A percentile compares a stretch with the other conserved stretches of the same genome.
These are phyloP conservation scores for Phytophthora kernoviae DNA, from an alignment of 352 stramenopile species.

Conservation along the genomic window DNA sequence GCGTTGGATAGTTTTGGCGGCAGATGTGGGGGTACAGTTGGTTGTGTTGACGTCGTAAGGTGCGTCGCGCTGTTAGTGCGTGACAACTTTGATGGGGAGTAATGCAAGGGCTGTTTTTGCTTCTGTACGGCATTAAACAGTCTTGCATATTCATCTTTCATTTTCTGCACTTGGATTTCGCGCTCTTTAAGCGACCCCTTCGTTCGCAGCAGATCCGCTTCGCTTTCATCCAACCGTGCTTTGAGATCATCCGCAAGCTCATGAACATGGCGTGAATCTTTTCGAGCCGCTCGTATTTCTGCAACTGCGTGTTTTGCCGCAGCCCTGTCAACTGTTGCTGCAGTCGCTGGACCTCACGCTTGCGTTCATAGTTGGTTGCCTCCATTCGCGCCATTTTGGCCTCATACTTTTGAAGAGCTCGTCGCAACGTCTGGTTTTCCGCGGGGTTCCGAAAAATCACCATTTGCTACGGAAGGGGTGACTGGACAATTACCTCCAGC, in stretches of 20 bases:
- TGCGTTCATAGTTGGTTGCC: constrained; percentile 45
- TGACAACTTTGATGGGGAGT: constrained; percentile 26
- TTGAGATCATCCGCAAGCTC: constrained; percentile 37
- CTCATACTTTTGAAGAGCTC: constrained; percentile 62
- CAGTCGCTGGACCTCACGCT: constrained; percentile 44
- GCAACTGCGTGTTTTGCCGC: constrained; percentile 55
- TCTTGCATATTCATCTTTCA: constrained; percentile 79
- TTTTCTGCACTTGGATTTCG: constrained; percentile 49
- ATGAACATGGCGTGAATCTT: constrained; percentile 42
- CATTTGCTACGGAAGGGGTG: constrained; percentile 8
- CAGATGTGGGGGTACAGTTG: constrained; percentile 2
- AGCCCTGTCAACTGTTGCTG: constrained; percentile 59
- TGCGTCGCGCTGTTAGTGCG: constrained; percentile 20
- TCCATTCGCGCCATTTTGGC: constrained; percentile 48
- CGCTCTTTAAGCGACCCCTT: constrained; percentile 58
- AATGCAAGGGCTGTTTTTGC: constrained; percentile 46
- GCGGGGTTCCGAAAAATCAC: constrained; percentile 40
- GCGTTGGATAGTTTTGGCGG: constrained; percentile 1
- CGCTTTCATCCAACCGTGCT: constrained; percentile 34
- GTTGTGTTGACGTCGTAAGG: constrained; percentile 13
- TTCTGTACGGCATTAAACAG: constrained; percentile 73
- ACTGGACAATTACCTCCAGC: neutral
- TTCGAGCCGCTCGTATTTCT: constrained; percentile 59
- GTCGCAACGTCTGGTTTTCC: constrained; percentile 57
- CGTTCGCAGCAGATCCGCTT: constrained; percentile 59